A percentile compares a stretch with the other conserved stretches of the same genome.
phyloP scores from a whole-genome alignment of 2,329 filamentous ascomycete species.

The Trichoderma sp. region DNA sequence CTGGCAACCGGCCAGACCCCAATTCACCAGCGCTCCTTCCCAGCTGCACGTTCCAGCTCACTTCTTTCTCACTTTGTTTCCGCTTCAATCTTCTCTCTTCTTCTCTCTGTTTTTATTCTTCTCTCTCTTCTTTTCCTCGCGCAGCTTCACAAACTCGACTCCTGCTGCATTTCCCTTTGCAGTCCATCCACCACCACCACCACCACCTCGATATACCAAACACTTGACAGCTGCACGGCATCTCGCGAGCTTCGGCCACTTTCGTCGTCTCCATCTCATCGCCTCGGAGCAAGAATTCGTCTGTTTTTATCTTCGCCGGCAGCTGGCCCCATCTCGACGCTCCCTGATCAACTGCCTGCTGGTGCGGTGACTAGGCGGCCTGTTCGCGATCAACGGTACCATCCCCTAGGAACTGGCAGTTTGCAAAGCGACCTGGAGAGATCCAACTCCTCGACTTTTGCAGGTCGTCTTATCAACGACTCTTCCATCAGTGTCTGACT shows the following conservation, averaged over 20 bases:
- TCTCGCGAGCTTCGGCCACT: background rate
- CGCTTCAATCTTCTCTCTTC: background rate
- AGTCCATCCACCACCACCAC: background rate
- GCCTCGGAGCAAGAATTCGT: background rate
- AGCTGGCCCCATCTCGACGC: background rate
- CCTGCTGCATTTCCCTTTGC: background rate
- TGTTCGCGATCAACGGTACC: background rate
- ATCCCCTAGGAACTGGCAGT: background rate
- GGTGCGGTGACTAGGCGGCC: background rate
- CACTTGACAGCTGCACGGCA: background rate
- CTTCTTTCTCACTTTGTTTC: background rate
- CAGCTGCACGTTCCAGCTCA: background rate
- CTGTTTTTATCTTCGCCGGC: background rate
- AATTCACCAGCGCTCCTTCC: constrained; percentile 20
- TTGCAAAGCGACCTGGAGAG: background rate
- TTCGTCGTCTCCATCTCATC: background rate
- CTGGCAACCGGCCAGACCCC: constrained; percentile 10
- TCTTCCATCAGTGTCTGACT: background rate
- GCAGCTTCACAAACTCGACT: background rate
- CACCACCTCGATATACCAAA: constrained; percentile 1
- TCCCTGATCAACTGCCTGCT: background rate
- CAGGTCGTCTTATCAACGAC: background rate
- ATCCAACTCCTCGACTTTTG: background rate
- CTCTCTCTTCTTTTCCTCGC: background rate
- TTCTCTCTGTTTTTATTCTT: background rate